Evolutionary conservation across 1,284 basidiomycete species (phyloP).

Genomic region (Salmacisia buchloeana): DNA sequence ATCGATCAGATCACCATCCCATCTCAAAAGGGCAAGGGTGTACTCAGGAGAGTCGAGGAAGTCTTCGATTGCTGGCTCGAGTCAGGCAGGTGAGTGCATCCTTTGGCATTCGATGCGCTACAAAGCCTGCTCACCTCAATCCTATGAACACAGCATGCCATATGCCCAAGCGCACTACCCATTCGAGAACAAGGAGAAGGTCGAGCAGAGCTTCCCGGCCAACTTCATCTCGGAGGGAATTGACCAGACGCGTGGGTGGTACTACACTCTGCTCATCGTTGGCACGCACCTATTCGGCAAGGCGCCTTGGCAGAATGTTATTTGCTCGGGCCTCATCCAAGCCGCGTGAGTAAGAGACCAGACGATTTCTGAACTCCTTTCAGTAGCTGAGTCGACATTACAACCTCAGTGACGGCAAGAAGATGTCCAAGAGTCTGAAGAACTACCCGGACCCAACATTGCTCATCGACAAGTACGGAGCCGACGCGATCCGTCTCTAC

Average conservation of each 20-base stretch:
- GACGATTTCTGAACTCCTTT: not conserved
- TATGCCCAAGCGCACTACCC: conserved; percentile 97
- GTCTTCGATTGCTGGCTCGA: conserved; percentile 99
- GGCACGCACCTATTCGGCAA: conserved; percentile 87
- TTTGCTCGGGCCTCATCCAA: conserved; percentile 90
- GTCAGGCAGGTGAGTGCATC: conserved; percentile 62
- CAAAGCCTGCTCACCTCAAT: not conserved
- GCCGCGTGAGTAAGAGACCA: conserved; percentile 58
- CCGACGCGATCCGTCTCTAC: conserved; percentile 95
- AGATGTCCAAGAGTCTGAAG: conserved; percentile 97
- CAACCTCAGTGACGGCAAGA: conserved; percentile 73
- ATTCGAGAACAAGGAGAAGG: conserved; percentile 86
- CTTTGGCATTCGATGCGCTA: not conserved
- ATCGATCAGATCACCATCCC: conserved; percentile 97
- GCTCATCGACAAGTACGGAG: conserved; percentile 86
- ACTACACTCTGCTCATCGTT: conserved; percentile 94
- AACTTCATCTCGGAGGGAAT: conserved; percentile 96
- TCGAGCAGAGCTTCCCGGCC: conserved; percentile 81
- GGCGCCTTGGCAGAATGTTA: conserved; percentile 98
- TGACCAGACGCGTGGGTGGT: conserved; percentile 74
- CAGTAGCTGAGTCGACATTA: not conserved
- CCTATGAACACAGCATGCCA: conserved; percentile 69
- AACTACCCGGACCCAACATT: conserved; percentile 98
- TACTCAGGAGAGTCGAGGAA: conserved; percentile 81
- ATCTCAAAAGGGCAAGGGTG: conserved; percentile 80